Conservation (phyloP, 257 asterid genomes). For the Jasminum sambac region DNA sequence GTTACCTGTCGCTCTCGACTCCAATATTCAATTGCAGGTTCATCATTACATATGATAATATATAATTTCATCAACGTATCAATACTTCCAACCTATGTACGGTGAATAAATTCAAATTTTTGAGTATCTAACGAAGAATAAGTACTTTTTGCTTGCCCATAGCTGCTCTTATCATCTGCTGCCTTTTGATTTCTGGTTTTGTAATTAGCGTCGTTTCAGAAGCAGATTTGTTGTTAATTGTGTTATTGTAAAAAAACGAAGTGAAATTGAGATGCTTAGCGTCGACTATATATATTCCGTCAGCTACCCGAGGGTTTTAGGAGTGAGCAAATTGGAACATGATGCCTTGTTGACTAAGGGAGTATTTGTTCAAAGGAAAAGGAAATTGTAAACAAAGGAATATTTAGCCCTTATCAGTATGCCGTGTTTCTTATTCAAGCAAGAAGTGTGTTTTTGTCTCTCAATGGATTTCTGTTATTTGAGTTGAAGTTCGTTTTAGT, state of each 20-base stretch:
- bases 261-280: background rate
- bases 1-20: slow-evolving; percentile 39
- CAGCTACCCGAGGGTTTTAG: no score
- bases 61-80: background rate
- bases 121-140: background rate
- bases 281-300: no score
- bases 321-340: background rate
- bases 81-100: background rate
- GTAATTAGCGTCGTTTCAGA: background rate
- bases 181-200: background rate
- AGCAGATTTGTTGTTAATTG: background rate
- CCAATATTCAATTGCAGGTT: slow-evolving; percentile 66
- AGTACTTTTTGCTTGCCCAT: background rate
- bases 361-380: background rate
- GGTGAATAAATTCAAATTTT: background rate
- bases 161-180: background rate
- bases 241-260: background rate
- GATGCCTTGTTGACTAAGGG: background rate
- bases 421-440: no score
- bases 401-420: background rate
- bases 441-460: no score
- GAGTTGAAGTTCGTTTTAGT: background rate
- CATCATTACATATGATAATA: background rate
- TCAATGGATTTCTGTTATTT: background rate
- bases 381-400: background rate